Conservation (phyloP, 2,329 filamentous ascomycete genomes). For the Hansfordia pulvinata region DNA sequence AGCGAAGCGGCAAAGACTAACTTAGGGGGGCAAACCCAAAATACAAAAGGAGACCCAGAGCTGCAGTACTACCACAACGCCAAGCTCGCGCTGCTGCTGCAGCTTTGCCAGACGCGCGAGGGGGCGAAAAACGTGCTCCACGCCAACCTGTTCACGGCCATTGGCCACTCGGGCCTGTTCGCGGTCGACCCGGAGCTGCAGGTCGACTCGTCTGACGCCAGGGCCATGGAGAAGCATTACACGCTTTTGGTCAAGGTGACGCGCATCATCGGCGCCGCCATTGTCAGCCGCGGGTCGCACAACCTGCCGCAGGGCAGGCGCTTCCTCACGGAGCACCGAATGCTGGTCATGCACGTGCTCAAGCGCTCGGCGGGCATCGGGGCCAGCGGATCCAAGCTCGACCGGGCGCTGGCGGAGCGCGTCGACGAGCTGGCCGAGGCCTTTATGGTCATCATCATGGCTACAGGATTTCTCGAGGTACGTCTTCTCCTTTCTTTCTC, state of each 20-base stretch:
- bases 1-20: constrained; percentile 14
- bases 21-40: no score
- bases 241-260: constrained; percentile 67
- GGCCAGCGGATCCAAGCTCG: constrained; percentile 20
- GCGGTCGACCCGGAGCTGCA: constrained; percentile 85
- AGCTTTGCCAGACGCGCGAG: constrained; percentile 69
- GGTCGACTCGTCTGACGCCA: constrained; percentile 55
- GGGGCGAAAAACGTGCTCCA: constrained; percentile 83
- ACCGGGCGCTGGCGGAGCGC: constrained; percentile 37
- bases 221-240: constrained; percentile 71
- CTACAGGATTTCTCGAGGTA: constrained; percentile 80
- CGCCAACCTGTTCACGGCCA: constrained; percentile 69
- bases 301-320: constrained; percentile 67
- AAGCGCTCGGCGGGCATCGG: constrained; percentile 80
- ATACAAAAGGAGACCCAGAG: constrained; percentile 22
- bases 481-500: constrained; percentile 16
- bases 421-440: constrained; percentile 72
- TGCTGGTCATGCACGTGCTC: constrained; percentile 75
- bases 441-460: constrained; percentile 68
- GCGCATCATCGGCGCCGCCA: constrained; percentile 67
- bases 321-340: constrained; percentile 73
- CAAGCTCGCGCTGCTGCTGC: constrained; percentile 68
- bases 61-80: constrained; percentile 47
- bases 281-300: constrained; percentile 69
- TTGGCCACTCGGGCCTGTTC: constrained; percentile 78